Evolutionary conservation across 2,329 filamentous ascomycete species (phyloP), one percentile per base, ranked within the genome.

Genomic region (Xylaria sp.): DNA sequence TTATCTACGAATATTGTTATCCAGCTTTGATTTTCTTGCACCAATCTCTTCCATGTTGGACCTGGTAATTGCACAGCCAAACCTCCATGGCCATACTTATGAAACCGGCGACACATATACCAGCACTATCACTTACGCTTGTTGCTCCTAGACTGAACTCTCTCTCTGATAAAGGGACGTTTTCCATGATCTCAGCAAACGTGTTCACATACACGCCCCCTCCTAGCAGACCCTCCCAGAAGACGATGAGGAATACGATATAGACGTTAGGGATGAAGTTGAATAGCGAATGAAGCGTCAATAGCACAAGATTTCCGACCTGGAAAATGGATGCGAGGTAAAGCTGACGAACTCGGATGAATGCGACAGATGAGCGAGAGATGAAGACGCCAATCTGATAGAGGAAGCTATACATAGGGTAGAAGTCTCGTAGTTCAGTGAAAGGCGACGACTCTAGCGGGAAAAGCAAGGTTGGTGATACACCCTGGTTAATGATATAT

Each of bases 401-500:
- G 69, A 98, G 90, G 66, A 97, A 94, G 71, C 92, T 92, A 80
- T 99, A 99, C 70, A 95, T 93, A 0, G 95, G 94, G 76, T 99
- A 99, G 79, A 97, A 98, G 38, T 90, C 91, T 48, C 95, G 90
- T 78, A 90, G 96, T 73, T 93, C 88, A 38, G 83, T 81, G 78
- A 98, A 98, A 0, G 96, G 96, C 0, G 92, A 91, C 11, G 87
- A 81, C 0, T 85, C 77, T 0, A 97, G 84, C 0, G 94, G 93
- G 77, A 97, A 99, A 4, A 99, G 87, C 0, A 98, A 84, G 0
- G 94, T 97, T 0, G 96, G 95, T 0, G 93, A 86, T 0, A 98
- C 93, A 42, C 94, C 95, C 82, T 97, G 94, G 82, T 98, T 98
- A 80, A 98, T 97, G 64, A 93, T 97, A 79, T 99, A 99, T 83